phyloP scores from a whole-genome alignment of 306 rosid genomes.

The Benincasa hispida region DNA sequence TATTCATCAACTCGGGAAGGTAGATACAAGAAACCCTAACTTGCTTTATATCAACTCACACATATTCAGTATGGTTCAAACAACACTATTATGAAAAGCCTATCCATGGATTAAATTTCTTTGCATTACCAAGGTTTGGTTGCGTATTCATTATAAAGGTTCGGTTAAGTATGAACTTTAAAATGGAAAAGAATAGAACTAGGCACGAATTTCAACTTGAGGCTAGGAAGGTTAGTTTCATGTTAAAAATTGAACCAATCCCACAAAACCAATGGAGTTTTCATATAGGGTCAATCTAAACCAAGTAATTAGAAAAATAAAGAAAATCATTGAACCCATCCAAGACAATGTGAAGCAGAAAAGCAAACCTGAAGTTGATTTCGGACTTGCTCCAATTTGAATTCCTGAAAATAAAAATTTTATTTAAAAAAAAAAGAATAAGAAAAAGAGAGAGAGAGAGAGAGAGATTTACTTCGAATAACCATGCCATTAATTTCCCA shows the following conservation, averaged over 20 bases:
- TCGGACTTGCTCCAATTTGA: conserved; percentile 77
- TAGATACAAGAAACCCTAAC: background rate
- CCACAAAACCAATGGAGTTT: background rate
- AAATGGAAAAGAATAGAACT: background rate
- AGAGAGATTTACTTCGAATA: conserved; percentile 15
- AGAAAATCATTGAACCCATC: background rate
- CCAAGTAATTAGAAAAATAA: background rate
- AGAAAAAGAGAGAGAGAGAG: no score
- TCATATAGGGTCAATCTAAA: background rate
- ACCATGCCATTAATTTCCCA: background rate
- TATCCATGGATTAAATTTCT: background rate
- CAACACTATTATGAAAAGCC: background rate
- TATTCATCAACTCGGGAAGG: background rate
- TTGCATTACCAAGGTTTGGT: background rate
- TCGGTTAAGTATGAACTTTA: background rate
- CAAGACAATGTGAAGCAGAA: background rate
- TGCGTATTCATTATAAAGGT: background rate
- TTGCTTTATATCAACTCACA: background rate
- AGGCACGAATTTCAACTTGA: background rate
- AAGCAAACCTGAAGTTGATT: conserved; percentile 77
- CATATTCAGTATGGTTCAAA: background rate
- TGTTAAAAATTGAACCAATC: background rate
- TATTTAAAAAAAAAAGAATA: conserved; percentile 10
- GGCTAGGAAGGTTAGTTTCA: background rate
- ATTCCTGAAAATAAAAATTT: conserved; percentile 37